Base-by-base conservation (phyloP, 805 yeast genomes). In the Teunomyces cretensis region DNA sequence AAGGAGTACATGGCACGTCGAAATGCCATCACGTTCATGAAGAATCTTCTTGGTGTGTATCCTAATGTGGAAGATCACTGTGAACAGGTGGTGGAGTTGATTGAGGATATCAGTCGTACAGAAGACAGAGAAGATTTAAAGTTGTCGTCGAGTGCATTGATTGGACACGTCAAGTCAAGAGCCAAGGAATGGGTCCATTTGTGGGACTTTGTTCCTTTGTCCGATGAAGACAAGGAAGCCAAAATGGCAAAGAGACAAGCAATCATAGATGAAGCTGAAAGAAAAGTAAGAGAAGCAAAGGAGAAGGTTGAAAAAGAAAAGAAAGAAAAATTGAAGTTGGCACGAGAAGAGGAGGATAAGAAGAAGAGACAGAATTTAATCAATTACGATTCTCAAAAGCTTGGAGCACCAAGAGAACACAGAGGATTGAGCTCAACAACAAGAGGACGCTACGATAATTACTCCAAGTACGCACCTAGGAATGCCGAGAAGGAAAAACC, bases 51-150 rank as follows among this genome's bases (percentile, higher is more conserved):
- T 14, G 74, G 76, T 2, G 74, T 77, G 12, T 89, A 80, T 58
- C 96, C 97, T 0, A 67, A 74, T 9, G 77, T 87, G 11, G 82
- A 81, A 42, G 81, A 76, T 24, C 91, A 87, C 45, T 83, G 89
- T 28, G 80, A 78, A 44, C 46, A 57, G 6, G 57, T 90, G 1
- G 62, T 75, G 6, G 65, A 61, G 4, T 62, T 72, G 9, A 67
- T 91, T 28, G 73, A 78, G 26, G 53, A 56, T 1, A 78, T 86
- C 15, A 57, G 79, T 6, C 49, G 61, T 4, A 56, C 61, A 0
- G 97, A 91, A 50, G 58, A 66, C 3, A 76, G 97, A 51, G 91
- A 87, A 44, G 98, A 91, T 63, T 74, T 91, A 54, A 86, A 80
- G 56, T 68, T 91, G 30, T 84, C 96, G 1, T 81, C 89, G 0